Conservation (phyloP, 208 protist genomes). For the Trypanosoma platydactyli region DNA sequence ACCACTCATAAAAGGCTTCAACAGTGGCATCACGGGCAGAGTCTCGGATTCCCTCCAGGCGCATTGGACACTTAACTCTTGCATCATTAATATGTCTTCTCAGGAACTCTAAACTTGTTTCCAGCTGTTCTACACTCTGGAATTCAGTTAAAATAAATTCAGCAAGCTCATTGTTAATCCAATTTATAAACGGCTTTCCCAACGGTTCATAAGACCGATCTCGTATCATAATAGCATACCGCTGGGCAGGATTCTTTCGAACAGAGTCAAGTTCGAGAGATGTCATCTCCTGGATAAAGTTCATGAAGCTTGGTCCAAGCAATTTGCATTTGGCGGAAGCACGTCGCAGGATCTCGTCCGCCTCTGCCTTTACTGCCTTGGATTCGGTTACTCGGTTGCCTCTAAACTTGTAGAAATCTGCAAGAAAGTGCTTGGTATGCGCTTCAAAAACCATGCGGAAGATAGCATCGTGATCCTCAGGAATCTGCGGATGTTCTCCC, state of each 20-base stretch:
- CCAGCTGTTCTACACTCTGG: conserved; percentile 70
- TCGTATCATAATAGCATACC: conserved; percentile 75
- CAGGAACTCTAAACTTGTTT: conserved; percentile 76
- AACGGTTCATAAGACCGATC: conserved; percentile 78
- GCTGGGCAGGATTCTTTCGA: conserved; percentile 86
- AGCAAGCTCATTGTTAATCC: conserved; percentile 77
- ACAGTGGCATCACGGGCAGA: conserved; percentile 64
- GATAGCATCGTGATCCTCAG: conserved; percentile 69
- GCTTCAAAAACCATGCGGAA: conserved; percentile 83
- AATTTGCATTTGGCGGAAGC: conserved; percentile 86
- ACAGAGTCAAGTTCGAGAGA: conserved; percentile 84
- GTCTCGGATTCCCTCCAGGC: conserved; percentile 68
- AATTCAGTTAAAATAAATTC: conserved; percentile 76
- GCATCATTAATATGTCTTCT: conserved; percentile 74
- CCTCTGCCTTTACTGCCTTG: conserved; percentile 72
- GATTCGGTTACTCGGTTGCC: conserved; percentile 71
- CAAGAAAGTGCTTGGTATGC: conserved; percentile 86
- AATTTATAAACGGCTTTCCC: conserved; percentile 81
- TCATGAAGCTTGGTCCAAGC: conserved; percentile 84
- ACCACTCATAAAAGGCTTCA: conserved; percentile 86
- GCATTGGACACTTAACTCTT: conserved; percentile 46
- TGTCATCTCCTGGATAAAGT: conserved; percentile 90
- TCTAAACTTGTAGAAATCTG: conserved; percentile 87
- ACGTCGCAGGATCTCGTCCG: conserved; percentile 74
- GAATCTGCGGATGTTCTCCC: conserved; percentile 75